Base-by-base conservation (phyloP, 2,329 filamentous ascomycete genomes). In the Beauveria sp. region DNA sequence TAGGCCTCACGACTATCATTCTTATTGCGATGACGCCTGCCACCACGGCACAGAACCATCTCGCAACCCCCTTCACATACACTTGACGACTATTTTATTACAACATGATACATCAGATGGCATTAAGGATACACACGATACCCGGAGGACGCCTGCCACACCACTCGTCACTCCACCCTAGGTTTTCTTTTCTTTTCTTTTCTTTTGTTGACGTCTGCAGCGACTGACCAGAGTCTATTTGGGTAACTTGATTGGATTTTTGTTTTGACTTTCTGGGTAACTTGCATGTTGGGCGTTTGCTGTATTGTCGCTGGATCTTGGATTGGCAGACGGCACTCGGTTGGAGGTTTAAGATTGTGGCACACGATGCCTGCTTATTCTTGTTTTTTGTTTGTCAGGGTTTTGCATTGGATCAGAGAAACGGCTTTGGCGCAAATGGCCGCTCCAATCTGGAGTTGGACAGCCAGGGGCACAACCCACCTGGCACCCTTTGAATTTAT, bases 71-170 rank as follows among this genome's bases (percentile, higher is more conserved):
- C 8, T 48, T 40, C 18, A 34, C n/a, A 61, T 51, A 64, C 61
- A 67, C 64, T 63, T 65, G 61, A 65, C 61, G 55, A 65, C 65
- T 57, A 57, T 68, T 67, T 66, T 70, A 66, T 69, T 69, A 68
- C 70, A 68, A 59, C 67, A 68, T 52, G 59, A 63, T 64, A 70
- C 62, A 65, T 69, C 67, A 70, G 60, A 70, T 37, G 55, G 70
- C 71, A 73, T 72, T 69, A 44, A 69, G 71, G 68, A 70, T 69
- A 63, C 63, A 70, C 65, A 71, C 70, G 73, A 75, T 75, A 75
- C 73, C 73, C 73, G 72, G 73, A 75, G 72, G 55, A 67, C 67
- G 69, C 67, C 65, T 67, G 68, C 66, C 70, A 69, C 66, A 70
- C 65, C 56, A 51, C 37, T 53, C 48, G 69, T 72, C 71, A 71